Conservation (phyloP, 768 basidiomycete species). For the Suillus sp. region DNA sequence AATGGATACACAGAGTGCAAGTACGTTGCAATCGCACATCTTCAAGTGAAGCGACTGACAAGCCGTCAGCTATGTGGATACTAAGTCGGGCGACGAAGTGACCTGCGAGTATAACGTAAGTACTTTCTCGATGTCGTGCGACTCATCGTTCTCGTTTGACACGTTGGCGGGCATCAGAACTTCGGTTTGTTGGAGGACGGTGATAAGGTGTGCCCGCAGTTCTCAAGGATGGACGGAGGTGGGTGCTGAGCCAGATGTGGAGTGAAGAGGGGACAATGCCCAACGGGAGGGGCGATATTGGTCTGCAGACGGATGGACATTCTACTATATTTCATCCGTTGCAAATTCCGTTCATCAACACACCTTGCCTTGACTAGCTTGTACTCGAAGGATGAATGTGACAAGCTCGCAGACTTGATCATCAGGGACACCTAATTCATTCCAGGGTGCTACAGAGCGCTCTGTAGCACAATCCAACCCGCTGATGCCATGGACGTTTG, state of each 20-base stretch:
- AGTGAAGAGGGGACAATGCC: background rate
- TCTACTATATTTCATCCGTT: background rate
- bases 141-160: background rate
- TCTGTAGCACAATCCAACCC: too few species aligned
- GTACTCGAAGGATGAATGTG: background rate
- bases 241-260: background rate
- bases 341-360: background rate
- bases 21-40: background rate
- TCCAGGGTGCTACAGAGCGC: too few species aligned
- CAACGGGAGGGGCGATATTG: background rate
- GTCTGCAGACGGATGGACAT: background rate
- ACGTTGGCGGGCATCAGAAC: background rate
- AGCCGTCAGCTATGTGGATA: background rate
- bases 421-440: too few species aligned
- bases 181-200: background rate
- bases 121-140: background rate
- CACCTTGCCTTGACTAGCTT: background rate
- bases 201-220: background rate
- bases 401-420: too few species aligned
- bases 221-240: background rate
- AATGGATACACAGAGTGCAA: background rate
- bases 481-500: too few species aligned
- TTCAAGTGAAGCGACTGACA: background rate
- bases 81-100: background rate
- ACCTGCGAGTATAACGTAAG: background rate